These are phyloP conservation scores for Penicillium manginii DNA, from an alignment of 495 filamentous ascomycete species.

Conservation along the genomic window DNA sequence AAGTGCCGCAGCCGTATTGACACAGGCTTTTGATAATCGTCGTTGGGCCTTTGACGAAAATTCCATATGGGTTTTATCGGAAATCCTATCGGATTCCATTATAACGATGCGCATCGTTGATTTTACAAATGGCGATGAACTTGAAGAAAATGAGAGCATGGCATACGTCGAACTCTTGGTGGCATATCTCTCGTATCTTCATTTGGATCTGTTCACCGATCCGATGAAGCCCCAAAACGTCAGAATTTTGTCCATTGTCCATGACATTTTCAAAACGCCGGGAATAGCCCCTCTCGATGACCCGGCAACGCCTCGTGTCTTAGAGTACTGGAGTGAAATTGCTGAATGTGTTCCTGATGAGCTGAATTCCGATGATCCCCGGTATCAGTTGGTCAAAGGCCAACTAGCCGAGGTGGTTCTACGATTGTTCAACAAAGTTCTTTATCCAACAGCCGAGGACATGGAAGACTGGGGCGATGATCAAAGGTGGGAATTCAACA, in stretches of 20 bases:
- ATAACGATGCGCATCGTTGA: constrained; percentile 42
- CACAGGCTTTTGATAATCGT: constrained; percentile 28
- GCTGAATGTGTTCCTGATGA: constrained; percentile 44
- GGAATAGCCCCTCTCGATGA: constrained; percentile 81
- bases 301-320: constrained; percentile 69
- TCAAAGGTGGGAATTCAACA: constrained; percentile 70
- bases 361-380: constrained; percentile 31
- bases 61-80: constrained; percentile 30
- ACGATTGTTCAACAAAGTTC: constrained; percentile 43
- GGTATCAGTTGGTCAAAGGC: constrained; percentile 33
- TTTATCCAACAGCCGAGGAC: constrained; percentile 37
- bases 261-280: constrained; percentile 67
- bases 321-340: constrained; percentile 81
- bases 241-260: constrained; percentile 53
- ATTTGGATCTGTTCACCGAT: constrained; percentile 36
- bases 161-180: constrained; percentile 71
- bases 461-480: constrained; percentile 67
- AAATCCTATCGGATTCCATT: constrained; percentile 38
- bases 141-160: constrained; percentile 65
- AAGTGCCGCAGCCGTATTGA: constrained; percentile 27
- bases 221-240: constrained; percentile 35
- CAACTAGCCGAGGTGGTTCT: constrained; percentile 43
- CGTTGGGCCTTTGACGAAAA: constrained; percentile 24
- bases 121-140: constrained; percentile 63
- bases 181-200: constrained; percentile 56